Evolutionary conservation across 768 basidiomycete genomes (phyloP).

Genomic region (Rhizopogon roseolus): DNA sequence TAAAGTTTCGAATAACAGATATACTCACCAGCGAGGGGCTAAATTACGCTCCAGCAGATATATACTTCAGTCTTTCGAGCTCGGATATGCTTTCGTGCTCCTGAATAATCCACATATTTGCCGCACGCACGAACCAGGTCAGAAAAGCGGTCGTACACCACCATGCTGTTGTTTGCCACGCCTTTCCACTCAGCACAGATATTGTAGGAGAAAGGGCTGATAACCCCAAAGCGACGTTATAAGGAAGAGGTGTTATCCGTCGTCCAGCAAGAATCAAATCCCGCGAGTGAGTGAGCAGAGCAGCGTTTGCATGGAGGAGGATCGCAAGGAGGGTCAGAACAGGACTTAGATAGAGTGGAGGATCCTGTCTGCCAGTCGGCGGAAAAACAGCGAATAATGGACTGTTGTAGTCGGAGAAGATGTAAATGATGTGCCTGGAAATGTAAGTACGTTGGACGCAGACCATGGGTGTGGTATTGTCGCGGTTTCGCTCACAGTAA

Average conservation of each 20-base stretch:
- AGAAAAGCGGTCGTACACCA: slow-evolving; percentile 42
- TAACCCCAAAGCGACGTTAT: slow-evolving; percentile 27
- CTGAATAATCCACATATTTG: slow-evolving; percentile 38
- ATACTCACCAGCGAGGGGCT: background rate
- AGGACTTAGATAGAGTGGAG: slow-evolving; percentile 41
- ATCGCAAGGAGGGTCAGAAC: slow-evolving; percentile 45
- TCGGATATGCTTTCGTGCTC: slow-evolving; percentile 43
- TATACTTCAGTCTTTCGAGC: slow-evolving; percentile 51
- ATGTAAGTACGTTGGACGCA: slow-evolving; percentile 1
- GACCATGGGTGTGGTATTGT: background rate
- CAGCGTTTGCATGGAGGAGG: slow-evolving; percentile 46
- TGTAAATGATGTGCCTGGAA: slow-evolving; percentile 44
- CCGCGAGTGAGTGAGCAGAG: slow-evolving; percentile 36
- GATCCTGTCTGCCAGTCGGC: slow-evolving; percentile 10
- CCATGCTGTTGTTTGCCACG: slow-evolving; percentile 54
- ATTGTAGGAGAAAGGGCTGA: slow-evolving; percentile 46
- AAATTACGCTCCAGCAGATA: slow-evolving; percentile 46
- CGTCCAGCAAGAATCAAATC: slow-evolving; percentile 21
- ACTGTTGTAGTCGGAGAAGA: slow-evolving; percentile 38
- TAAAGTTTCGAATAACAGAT: background rate
- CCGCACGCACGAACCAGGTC: slow-evolving; percentile 41
- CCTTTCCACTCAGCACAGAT: slow-evolving; percentile 40
- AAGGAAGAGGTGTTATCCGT: slow-evolving; percentile 26
- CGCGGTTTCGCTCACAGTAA: slow-evolving; percentile 34
- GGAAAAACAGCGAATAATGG: slow-evolving; percentile 46